phyloP scores from a whole-genome alignment of 495 filamentous ascomycete genomes.

The Pseudomonodictys pantanalensis region DNA sequence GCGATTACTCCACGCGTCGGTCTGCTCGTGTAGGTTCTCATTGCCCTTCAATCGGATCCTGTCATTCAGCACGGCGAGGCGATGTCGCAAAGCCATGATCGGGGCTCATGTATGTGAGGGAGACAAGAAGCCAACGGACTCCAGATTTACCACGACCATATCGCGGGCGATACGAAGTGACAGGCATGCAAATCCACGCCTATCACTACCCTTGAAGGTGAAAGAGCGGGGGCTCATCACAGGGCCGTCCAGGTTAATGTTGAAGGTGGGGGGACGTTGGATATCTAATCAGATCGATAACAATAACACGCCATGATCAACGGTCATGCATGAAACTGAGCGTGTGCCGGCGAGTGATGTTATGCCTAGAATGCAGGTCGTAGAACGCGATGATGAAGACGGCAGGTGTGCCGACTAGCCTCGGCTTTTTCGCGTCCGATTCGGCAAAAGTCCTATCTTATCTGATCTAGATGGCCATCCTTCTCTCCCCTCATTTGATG shows the following conservation, averaged over 20 bases:
- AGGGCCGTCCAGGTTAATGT: neutral
- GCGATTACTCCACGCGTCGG: constrained; percentile 33
- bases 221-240: too few relatives aligned
- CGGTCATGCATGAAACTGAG: neutral
- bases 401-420: neutral
- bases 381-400: neutral
- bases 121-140: too few relatives aligned
- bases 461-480: neutral
- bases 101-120: neutral
- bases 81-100: constrained; percentile 9
- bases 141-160: too few relatives aligned
- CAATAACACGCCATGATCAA: neutral
- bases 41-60: constrained; percentile 14
- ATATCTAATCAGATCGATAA: neutral
- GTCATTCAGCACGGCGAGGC: neutral
- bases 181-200: too few relatives aligned
- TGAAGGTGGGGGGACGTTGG: neutral
- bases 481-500: constrained; percentile 4
- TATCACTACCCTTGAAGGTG: too few relatives aligned
- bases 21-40: constrained; percentile 20
- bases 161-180: too few relatives aligned
- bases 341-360: neutral
- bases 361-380: neutral
- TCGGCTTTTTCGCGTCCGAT: neutral
- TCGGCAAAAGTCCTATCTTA: constrained; percentile 9